These are phyloP conservation scores for Talaromyces thailandensis DNA, from an alignment of 495 filamentous ascomycete species.

Conservation along the genomic window DNA sequence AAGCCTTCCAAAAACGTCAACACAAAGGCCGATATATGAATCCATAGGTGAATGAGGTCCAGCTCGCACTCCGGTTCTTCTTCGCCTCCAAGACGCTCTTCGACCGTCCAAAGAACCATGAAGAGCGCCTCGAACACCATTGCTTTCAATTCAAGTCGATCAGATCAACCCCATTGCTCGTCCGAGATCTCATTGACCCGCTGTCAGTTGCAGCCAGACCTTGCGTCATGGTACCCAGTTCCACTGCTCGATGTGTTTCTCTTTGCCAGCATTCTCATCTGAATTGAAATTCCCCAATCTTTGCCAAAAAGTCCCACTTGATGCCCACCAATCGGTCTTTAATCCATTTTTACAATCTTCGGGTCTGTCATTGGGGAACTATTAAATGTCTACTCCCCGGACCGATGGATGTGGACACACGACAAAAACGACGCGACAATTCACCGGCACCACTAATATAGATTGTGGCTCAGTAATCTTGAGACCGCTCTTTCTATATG, in stretches of 20 bases:
- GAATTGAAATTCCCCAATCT: conserved; percentile 25
- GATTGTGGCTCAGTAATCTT: conserved; percentile 23
- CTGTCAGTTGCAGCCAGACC: conserved; percentile 13
- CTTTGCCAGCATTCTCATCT: conserved; percentile 21
- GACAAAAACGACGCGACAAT: conserved; percentile 9
- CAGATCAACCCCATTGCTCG: too few relatives aligned
- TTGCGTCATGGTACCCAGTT: conserved; percentile 17
- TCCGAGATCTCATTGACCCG: conserved; percentile 12
- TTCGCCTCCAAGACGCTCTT: too few relatives aligned
- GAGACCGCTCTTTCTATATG: conserved; percentile 9
- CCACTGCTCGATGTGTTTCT: conserved; percentile 22
- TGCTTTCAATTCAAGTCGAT: too few relatives aligned
- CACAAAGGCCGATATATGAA: too few relatives aligned
- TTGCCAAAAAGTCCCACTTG: conserved; percentile 22
- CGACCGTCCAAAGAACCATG: too few relatives aligned
- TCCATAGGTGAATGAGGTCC: too few relatives aligned
- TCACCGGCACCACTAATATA: conserved; percentile 16
- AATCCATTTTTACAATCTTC: conserved; percentile 28
- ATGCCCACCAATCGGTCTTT: conserved; percentile 26
- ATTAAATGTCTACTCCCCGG: too few relatives aligned
- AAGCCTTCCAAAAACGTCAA: too few relatives aligned
- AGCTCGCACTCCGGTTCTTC: too few relatives aligned
- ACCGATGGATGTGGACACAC: conserved; percentile 16
- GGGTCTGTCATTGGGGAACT: conserved; percentile 26
- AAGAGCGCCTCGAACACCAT: too few relatives aligned